These are phyloP conservation scores for Globisporangium nodosum DNA, from an alignment of 352 stramenopile species.

Conservation along the genomic window DNA sequence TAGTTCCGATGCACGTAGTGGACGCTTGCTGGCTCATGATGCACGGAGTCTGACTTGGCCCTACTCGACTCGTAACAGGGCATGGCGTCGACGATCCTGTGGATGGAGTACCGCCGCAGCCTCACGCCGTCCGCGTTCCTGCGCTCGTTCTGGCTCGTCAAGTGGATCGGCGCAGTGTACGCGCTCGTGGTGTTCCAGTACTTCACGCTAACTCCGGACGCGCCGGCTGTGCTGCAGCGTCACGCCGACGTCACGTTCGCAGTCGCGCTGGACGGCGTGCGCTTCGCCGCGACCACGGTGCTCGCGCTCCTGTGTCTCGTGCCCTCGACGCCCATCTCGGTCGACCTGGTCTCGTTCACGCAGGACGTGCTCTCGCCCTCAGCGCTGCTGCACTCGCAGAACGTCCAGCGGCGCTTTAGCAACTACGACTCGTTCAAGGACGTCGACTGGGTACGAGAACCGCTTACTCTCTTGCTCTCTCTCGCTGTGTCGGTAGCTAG, in stretches of 20 bases:
- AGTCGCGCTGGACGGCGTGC: conserved; percentile 25
- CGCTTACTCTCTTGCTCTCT: not conserved
- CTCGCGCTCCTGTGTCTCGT: conserved; percentile 51
- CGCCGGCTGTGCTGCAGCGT: conserved; percentile 2
- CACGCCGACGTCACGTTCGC: conserved; percentile 2
- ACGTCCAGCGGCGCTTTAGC: conserved; percentile 25
- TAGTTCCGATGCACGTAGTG: not conserved
- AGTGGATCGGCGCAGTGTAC: conserved; percentile 45
- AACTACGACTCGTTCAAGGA: conserved; percentile 59
- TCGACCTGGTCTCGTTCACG: conserved; percentile 41
- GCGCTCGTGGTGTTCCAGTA: conserved; percentile 36
- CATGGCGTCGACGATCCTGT: conserved; percentile 46
- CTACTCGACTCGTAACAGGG: conserved; percentile 14
- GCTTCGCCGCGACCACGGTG: conserved; percentile 35
- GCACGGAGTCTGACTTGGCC: no score
- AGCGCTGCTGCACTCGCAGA: conserved; percentile 44
- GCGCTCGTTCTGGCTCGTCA: conserved; percentile 54
- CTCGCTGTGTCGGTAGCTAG: not conserved
- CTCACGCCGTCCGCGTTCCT: conserved; percentile 47
- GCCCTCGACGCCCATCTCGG: conserved; percentile 38
- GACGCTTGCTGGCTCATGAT: not conserved
- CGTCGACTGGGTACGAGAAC: conserved; percentile 19
- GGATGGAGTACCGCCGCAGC: conserved; percentile 73
- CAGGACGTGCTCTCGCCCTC: conserved; percentile 46
- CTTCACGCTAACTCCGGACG: conserved; percentile 2